These are phyloP conservation scores for Clarireedia homoeocarpa DNA, from an alignment of 2,329 filamentous ascomycete species.

Conservation along the genomic window DNA sequence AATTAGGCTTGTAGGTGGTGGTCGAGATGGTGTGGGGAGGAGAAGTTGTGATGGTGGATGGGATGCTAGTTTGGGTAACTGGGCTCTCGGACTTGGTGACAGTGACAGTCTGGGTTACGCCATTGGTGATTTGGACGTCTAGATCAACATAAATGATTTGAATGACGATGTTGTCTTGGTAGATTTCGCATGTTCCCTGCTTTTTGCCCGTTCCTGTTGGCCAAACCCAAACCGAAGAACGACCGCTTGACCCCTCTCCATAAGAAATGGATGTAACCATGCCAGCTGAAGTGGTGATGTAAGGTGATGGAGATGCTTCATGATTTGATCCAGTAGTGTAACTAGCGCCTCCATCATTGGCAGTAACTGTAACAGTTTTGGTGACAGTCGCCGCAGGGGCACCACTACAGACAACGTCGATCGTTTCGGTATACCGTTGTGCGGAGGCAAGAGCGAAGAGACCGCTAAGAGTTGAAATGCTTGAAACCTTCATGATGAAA, in stretches of 20 bases:
- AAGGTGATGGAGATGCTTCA: background rate
- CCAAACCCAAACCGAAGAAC: slow-evolving; percentile 14
- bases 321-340: background rate
- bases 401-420: background rate
- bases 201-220: slow-evolving; percentile 12
- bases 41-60: background rate
- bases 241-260: background rate
- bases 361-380: background rate
- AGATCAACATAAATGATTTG: slow-evolving; percentile 9
- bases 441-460: slow-evolving; percentile 14
- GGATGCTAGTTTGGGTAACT: background rate
- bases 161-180: slow-evolving; percentile 10
- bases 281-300: background rate
- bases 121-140: background rate
- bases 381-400: background rate
- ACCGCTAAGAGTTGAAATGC: slow-evolving; percentile 9
- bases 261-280: background rate
- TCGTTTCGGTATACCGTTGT: slow-evolving; percentile 4
- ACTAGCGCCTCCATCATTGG: background rate
- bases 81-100: background rate
- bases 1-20: background rate
- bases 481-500: slow-evolving; percentile 21
- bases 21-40: background rate
- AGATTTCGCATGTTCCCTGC: slow-evolving; percentile 16
- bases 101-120: background rate